Evolutionary conservation across 2,329 filamentous ascomycete genomes (phyloP).

Genomic region (Diplodia mutila): DNA sequence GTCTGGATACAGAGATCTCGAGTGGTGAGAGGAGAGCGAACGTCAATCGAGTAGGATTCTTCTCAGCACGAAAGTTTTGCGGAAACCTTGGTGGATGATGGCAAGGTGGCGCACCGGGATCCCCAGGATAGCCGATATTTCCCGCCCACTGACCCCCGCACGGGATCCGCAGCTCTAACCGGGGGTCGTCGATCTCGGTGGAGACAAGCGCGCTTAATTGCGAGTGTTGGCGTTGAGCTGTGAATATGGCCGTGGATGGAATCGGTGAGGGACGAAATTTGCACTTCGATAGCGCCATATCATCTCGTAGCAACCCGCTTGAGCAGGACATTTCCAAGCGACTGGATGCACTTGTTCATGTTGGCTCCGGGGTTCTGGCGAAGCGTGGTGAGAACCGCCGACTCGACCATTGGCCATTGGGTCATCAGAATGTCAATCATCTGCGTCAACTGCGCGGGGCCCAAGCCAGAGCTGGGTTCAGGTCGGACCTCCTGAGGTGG

Average conservation of each 20-base stretch:
- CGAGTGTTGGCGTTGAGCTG: too few species aligned
- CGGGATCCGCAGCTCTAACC: background rate
- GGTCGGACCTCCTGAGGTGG: background rate
- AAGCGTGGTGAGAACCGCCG: conserved; percentile 1
- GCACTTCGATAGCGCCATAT: background rate
- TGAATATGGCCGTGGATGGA: background rate
- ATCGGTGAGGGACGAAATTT: background rate
- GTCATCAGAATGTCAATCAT: conserved; percentile 23
- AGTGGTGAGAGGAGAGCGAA: background rate
- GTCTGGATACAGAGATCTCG: background rate
- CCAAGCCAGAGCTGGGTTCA: background rate
- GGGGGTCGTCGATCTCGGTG: background rate
- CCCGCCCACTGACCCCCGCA: background rate
- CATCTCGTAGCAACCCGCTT: background rate
- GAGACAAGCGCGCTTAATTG: background rate
- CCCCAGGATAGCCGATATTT: background rate
- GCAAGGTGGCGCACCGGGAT: background rate
- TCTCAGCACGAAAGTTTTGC: background rate
- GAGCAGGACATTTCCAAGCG: conserved; percentile 7
- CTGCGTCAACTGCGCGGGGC: conserved; percentile 9
- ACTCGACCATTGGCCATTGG: conserved; percentile 19
- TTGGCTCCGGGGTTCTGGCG: conserved; percentile 8
- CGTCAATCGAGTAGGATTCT: background rate
- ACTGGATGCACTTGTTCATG: conserved; percentile 7
- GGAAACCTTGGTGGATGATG: background rate